Base-by-base conservation (phyloP, 805 yeast species). In the Blastobotrys chiropterorum region DNA sequence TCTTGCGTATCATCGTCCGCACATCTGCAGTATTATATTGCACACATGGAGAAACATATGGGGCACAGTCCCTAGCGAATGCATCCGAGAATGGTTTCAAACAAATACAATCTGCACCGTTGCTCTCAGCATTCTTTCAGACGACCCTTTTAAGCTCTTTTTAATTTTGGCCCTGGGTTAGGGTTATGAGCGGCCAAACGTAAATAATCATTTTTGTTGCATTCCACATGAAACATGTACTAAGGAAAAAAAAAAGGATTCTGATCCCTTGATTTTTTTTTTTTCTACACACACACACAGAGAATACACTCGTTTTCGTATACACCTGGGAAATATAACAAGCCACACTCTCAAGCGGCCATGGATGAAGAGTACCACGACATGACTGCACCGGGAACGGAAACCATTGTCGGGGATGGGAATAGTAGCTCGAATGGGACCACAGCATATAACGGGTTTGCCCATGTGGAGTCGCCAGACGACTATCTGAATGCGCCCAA, bases 401-500 rank as follows among this genome's bases (percentile, higher is more conserved):
- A 26, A 26, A 26, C 34, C 11, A 26, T 26, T 6, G 11, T 26
- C 34, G 34, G 34, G 11, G 34, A 26, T 26, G 34, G 34, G 11
- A 26, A 26, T 26, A 26, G 34, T 26, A 26, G 34, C 34, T 26
- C 34, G 34, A 26, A 26, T 26, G 34, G 8, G 11, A 26, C 34
- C 34, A 26, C 34, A 5, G 34, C 34, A 5, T 26, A 26, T 11
- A 26, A 26, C 34, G 34, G 34, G 11, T 58, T 58, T 45, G 46
- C 48, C 15, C 48, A 45, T 13, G 59, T 53, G 38, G 46, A 53
- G 41, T 42, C 44, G 19, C 54, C 61, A 14, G 47, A 55, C 39
- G 58, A 58, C 40, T 58, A 58, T 41, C 46, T 58, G 50, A 52
- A 54, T 8, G 61, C 61, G n/a, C 61, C 61, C 2, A 47, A 50